phyloP scores from a whole-genome alignment of 2,329 filamentous ascomycete genomes.

The Colletotrichum ledebouriae region DNA sequence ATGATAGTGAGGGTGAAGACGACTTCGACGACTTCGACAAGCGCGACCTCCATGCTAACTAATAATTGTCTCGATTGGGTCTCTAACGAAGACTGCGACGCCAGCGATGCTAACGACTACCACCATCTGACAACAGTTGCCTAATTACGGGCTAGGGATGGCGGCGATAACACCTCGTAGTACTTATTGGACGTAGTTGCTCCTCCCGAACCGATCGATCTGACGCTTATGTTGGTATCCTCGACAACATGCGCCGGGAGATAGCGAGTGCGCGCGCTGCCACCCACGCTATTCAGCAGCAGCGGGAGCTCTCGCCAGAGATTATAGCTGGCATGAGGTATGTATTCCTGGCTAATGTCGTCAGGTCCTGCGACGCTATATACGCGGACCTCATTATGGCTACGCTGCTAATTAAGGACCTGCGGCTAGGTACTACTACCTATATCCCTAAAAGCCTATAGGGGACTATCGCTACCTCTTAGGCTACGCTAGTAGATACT shows the following conservation, averaged over 20 bases:
- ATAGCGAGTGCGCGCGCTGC: not conserved
- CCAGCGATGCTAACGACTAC: not conserved
- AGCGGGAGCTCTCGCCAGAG: slow-evolving; percentile 1
- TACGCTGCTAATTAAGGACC: not conserved
- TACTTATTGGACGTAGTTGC: not conserved
- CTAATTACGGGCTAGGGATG: not conserved
- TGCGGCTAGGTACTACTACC: not conserved
- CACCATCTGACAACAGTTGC: not conserved
- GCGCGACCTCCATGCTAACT: too few relatives aligned
- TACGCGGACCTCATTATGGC: not conserved
- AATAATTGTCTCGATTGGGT: not conserved
- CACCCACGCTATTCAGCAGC: not conserved
- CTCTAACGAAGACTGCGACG: not conserved
- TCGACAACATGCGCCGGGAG: not conserved
- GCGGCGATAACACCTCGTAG: not conserved
- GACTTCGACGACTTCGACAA: too few relatives aligned
- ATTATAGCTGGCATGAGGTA: not conserved
- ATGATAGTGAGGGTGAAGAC: not conserved
- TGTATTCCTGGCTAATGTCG: not conserved
- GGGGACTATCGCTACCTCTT: not conserved
- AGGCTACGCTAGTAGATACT: not conserved
- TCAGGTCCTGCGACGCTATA: not conserved
- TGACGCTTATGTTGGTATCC: not conserved
- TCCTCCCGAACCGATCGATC: not conserved
- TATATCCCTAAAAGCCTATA: not conserved